Conservation (phyloP, 1,284 basidiomycete species). For the Fistulina hepatica region DNA sequence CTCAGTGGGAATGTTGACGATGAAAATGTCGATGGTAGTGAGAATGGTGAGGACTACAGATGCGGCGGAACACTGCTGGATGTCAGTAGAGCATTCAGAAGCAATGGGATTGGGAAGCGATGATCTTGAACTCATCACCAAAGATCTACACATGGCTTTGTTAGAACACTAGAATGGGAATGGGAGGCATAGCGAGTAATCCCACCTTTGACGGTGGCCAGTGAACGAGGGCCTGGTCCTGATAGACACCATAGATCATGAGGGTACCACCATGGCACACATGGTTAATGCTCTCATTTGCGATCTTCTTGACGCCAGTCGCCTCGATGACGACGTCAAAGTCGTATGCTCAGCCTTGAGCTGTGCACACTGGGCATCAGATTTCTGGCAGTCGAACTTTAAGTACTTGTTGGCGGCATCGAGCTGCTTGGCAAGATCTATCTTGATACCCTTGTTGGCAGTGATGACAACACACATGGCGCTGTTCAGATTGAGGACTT, state of each 20-base stretch:
- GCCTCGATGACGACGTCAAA: slow-evolving; percentile 87
- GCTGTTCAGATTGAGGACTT: slow-evolving; percentile 76
- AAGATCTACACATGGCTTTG: no score
- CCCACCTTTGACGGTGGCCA: slow-evolving; percentile 77
- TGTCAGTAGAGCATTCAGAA: background rate
- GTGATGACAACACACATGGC: slow-evolving; percentile 67
- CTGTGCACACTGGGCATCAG: slow-evolving; percentile 67
- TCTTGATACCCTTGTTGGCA: slow-evolving; percentile 81
- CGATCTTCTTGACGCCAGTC: slow-evolving; percentile 73
- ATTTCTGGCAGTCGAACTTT: slow-evolving; percentile 66
- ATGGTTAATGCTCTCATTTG: slow-evolving; percentile 74
- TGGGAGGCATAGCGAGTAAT: no score
- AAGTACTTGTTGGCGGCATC: slow-evolving; percentile 73
- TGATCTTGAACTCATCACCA: slow-evolving; percentile 70
- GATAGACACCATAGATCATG: slow-evolving; percentile 69
- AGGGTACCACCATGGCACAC: slow-evolving; percentile 70
- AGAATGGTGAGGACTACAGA: no score
- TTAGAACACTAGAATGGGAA: no score
- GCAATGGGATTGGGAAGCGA: slow-evolving; percentile 14
- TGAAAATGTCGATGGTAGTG: no score
- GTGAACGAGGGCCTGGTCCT: slow-evolving; percentile 62
- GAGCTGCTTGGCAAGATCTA: slow-evolving; percentile 65
- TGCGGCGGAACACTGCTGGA: no score
- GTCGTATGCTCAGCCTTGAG: slow-evolving; percentile 73
- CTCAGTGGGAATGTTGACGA: no score